Evolutionary conservation across 352 stramenopile species (phyloP).

Genomic region (Pythium sp.): DNA sequence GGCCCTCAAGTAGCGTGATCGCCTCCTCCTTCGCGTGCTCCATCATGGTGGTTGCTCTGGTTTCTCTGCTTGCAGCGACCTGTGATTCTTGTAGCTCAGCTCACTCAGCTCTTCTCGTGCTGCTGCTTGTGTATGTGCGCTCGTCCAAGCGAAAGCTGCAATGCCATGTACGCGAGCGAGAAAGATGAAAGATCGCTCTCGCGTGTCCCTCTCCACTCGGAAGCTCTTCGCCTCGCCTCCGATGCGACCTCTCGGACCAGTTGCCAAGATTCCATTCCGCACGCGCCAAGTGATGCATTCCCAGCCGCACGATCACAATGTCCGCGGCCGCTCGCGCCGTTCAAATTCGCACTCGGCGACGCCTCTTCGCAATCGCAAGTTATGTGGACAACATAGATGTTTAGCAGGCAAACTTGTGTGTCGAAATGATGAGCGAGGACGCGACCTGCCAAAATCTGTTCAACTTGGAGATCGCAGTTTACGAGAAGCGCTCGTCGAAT

Average conservation of each 20-base stretch:
- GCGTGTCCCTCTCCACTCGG: neutral
- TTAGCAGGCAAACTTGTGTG: too few species aligned
- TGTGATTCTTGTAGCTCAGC: neutral
- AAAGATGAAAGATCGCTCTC: neutral
- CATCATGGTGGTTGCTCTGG: slow-evolving; percentile 8
- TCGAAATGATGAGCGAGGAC: too few species aligned
- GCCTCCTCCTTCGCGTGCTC: slow-evolving; percentile 11
- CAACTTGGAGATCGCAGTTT: too few species aligned
- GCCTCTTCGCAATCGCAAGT: too few species aligned
- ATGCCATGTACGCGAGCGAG: slow-evolving; percentile 1
- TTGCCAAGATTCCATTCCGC: neutral
- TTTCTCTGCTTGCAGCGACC: neutral
- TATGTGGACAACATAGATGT: too few species aligned
- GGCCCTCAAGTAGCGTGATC: slow-evolving; percentile 13
- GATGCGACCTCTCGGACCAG: slow-evolving; percentile 7
- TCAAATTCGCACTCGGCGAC: too few species aligned
- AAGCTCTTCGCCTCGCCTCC: neutral
- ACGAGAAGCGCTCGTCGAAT: too few species aligned
- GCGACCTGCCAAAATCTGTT: too few species aligned
- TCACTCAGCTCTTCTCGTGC: neutral
- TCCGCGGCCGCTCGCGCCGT: too few species aligned
- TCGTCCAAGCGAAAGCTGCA: slow-evolving; percentile 6
- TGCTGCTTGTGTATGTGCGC: neutral
- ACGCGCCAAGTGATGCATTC: too few species aligned
- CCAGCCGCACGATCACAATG: too few species aligned